Evolutionary conservation across 176 grass and related monocot genomes (phyloP).

Genomic region (Microstegium vimineum): DNA sequence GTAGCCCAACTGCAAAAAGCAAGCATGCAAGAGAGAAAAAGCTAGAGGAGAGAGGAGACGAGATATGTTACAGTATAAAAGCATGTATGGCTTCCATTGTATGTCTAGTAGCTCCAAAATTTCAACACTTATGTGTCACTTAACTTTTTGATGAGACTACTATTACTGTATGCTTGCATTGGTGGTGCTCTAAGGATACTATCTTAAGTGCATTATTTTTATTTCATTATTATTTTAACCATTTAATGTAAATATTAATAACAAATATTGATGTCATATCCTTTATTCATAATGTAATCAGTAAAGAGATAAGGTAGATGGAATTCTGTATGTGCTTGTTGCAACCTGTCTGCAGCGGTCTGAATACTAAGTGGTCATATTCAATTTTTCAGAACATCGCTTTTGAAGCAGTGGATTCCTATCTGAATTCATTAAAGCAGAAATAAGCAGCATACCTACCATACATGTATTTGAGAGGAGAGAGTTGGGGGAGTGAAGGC

Average conservation of each 20-base stretch:
- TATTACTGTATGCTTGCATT: no score
- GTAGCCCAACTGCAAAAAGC: no score
- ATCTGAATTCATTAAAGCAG: background rate
- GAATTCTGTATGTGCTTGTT: background rate
- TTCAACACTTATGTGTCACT: no score
- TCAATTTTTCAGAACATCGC: background rate
- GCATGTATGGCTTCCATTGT: no score
- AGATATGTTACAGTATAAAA: no score
- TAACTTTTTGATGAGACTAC: no score
- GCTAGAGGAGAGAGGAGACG: no score
- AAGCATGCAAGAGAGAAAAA: no score
- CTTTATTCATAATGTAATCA: background rate
- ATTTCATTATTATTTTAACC: background rate
- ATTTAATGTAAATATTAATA: background rate
- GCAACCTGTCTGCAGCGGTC: background rate
- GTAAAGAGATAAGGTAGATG: background rate
- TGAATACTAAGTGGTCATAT: background rate
- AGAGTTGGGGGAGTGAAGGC: no score
- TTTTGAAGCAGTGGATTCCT: background rate
- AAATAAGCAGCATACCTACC: background rate
- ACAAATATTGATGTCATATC: background rate
- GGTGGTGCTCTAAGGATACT: no score
- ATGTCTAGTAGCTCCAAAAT: no score
- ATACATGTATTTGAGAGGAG: no score
- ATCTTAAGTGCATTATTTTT: background rate